Evolutionary conservation across 768 basidiomycete species (phyloP), one percentile per base, ranked within the genome.

Genomic region (Chalciporus sphaerocephalus): DNA sequence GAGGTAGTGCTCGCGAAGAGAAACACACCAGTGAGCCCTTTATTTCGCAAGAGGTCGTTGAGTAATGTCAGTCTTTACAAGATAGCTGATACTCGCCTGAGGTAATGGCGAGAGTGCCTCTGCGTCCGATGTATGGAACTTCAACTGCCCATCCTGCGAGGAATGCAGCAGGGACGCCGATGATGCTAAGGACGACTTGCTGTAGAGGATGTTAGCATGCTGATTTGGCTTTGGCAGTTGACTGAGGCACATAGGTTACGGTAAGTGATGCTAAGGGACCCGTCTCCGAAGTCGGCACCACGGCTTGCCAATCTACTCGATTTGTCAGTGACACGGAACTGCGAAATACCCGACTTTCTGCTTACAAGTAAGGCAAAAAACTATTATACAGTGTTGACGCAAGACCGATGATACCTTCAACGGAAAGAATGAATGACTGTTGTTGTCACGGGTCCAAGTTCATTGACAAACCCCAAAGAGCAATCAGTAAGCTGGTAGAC

Each of bases 1-100:
- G 87, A 76, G n/a, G 86, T 88, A 36, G 87, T 89, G 24, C 77
- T 81, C 51, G 74, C 81, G 56, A 85, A 83, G 37, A 92, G 74
- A 68, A 89, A 89, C 11, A 72, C 73, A 13, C 86, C 87, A 10
- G 87, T 89, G 56, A 88, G 72, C 60, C 74, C 80, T 83, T 67
- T 59, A 59, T 74, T 72, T 62, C 66, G 68, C 69, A 57, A 39
- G 64, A 49, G 60, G 67, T 74, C 67, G 67, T 74, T 74, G 69
- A 76, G 65, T 56, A 68, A 67, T 61, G 65, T 45, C 54, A 59
- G 18, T 39, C 42, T 27, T 41, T 52, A n/a, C 16, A 46, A 52
- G 28, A 8, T 42, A 42, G 24, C 47, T 20, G 44, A 27, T 54
- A 75, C 79, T 71, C 63, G 74, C 84, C 70, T 45, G 84, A 79